These are phyloP conservation scores for Osmanthus fragrans DNA, from an alignment of 257 asterid genomes.

Conservation along the genomic window DNA sequence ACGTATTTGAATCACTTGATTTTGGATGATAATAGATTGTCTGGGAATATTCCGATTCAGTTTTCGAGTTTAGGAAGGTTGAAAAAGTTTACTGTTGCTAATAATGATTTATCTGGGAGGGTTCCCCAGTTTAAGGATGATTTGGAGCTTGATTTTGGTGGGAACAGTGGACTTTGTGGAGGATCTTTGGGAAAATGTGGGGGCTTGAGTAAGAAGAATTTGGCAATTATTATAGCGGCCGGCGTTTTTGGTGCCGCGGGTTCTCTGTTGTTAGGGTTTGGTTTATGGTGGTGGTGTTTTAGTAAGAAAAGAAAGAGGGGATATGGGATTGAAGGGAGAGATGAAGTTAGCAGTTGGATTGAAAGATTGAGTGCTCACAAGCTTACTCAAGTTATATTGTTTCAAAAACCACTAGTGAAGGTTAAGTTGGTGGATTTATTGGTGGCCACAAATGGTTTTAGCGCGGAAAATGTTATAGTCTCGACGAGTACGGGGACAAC, in stretches of 20 bases:
- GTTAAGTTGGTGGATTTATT: conserved; percentile 77
- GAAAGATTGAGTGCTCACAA: conserved; percentile 67
- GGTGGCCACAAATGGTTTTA: conserved; percentile 66
- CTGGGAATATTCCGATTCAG: conserved; percentile 23
- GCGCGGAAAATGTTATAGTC: conserved; percentile 48
- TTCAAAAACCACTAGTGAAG: conserved; percentile 87
- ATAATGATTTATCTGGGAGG: conserved; percentile 25
- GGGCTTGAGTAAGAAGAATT: conserved; percentile 17
- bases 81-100: conserved; percentile 19
- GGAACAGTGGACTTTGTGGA: conserved; percentile 32
- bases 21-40: conserved; percentile 11
- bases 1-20: conserved; percentile 21
- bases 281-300: conserved; percentile 40
- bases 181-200: conserved; percentile 26
- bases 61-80: conserved; percentile 19
- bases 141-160: conserved; percentile 17
- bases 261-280: conserved; percentile 28
- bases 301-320: conserved; percentile 60
- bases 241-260: conserved; percentile 25
- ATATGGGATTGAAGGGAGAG: conserved; percentile 52
- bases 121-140: conserved; percentile 21
- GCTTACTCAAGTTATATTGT: conserved; percentile 77
- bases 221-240: conserved; percentile 26
- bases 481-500: conserved; percentile 83
- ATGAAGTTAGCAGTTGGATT: conserved; percentile 60